phyloP scores from a whole-genome alignment of 2,329 filamentous ascomycete species.

The Septoria petroselini region DNA sequence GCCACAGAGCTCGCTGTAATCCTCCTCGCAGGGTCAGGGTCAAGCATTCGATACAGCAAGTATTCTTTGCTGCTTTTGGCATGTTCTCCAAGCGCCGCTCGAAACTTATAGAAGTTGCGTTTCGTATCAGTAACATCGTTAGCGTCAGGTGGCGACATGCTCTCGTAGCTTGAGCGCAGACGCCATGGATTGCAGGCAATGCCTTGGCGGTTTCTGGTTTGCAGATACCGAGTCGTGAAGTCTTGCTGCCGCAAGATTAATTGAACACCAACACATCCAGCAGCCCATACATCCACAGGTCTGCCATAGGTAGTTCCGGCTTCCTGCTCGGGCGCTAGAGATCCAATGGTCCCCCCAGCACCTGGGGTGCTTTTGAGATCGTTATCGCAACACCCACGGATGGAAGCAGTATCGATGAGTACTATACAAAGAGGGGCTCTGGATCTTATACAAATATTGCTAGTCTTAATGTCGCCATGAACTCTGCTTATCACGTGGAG shows the following conservation, averaged over 20 bases:
- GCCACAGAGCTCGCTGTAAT: conserved; percentile 2
- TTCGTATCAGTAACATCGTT: neutral
- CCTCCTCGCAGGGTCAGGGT: conserved; percentile 1
- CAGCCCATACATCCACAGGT: conserved; percentile 7
- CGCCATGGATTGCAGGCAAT: conserved; percentile 4
- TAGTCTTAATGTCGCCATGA: conserved; percentile 9
- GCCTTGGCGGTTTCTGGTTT: neutral
- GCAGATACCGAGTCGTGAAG: conserved; percentile 3
- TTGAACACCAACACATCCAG: conserved; percentile 7
- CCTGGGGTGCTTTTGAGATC: conserved; percentile 1
- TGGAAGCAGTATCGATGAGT: conserved; percentile 9
- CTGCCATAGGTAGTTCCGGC: conserved; percentile 2
- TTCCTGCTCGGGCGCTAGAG: conserved; percentile 10
- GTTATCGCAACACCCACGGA: neutral
- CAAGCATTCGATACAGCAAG: conserved; percentile 3
- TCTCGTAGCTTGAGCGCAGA: conserved; percentile 1
- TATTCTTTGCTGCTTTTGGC: neutral
- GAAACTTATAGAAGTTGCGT: neutral
- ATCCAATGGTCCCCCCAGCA: conserved; percentile 6
- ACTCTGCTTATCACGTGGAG: conserved; percentile 4
- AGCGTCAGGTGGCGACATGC: neutral
- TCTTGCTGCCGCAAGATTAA: conserved; percentile 1
- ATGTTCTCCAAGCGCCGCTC: neutral
- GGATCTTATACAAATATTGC: conserved; percentile 4
- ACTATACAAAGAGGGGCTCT: conserved; percentile 3